phyloP scores from a whole-genome alignment of 768 basidiomycete species.

The Kwoniella dejecticola region DNA sequence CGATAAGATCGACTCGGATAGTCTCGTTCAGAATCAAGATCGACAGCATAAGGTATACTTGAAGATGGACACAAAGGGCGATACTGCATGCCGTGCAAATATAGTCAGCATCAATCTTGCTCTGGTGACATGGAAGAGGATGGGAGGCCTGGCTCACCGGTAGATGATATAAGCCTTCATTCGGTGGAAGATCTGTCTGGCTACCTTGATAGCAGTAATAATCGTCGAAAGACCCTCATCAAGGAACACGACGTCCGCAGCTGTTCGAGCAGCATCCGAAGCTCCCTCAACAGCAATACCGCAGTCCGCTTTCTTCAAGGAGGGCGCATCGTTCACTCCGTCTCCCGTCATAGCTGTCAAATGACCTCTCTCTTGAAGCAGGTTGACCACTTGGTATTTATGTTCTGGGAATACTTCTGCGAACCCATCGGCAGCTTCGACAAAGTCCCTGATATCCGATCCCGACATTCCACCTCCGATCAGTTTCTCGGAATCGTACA shows the following conservation, averaged over 20 bases:
- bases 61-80: constrained; percentile 61
- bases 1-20: constrained; percentile 60
- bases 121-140: not conserved
- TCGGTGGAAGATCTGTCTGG: constrained; percentile 62
- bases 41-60: constrained; percentile 59
- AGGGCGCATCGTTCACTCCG: constrained; percentile 66
- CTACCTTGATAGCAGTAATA: constrained; percentile 61
- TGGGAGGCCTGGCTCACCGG: constrained; percentile 43
- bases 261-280: constrained; percentile 65
- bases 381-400: constrained; percentile 56
- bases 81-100: constrained; percentile 45
- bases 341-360: constrained; percentile 64
- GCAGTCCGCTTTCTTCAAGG: constrained; percentile 65
- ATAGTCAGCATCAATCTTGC: not conserved
- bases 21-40: constrained; percentile 61
- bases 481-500: constrained; percentile 60
- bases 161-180: constrained; percentile 59
- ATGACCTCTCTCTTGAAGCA: constrained; percentile 37
- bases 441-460: constrained; percentile 59
- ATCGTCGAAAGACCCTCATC: constrained; percentile 59
- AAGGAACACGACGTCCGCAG: constrained; percentile 63
- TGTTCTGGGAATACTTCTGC: constrained; percentile 62
- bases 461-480: constrained; percentile 60
- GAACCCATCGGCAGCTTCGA: constrained; percentile 62
- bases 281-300: constrained; percentile 67